These are phyloP conservation scores for Acanthamoeba triangularis DNA, from an alignment of 208 protist genomes.

Conservation along the genomic window DNA sequence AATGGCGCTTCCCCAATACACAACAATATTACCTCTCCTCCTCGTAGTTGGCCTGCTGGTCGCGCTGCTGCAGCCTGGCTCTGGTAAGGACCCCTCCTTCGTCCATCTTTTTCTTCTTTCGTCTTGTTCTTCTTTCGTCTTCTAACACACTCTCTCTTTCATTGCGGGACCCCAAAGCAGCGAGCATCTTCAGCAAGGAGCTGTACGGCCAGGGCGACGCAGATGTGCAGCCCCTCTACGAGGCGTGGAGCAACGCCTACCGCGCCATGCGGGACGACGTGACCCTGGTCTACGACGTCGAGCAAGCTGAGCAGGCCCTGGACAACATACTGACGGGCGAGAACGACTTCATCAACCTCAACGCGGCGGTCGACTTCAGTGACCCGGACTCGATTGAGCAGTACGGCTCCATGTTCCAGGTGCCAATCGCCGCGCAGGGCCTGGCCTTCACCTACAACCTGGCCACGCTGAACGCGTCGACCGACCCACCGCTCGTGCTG, in stretches of 20 bases:
- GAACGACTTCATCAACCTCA: slow-evolving; percentile 20
- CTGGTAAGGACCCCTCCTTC: too few species aligned
- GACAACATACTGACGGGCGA: neutral
- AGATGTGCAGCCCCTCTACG: neutral
- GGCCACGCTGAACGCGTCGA: neutral
- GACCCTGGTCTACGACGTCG: neutral
- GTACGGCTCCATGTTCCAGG: slow-evolving; percentile 6
- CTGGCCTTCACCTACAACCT: neutral
- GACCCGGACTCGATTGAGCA: neutral
- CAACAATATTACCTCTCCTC: too few species aligned
- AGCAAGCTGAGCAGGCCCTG: neutral
- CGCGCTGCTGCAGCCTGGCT: too few species aligned
- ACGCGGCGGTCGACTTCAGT: neutral
- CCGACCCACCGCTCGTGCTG: neutral
- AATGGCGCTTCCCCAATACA: too few species aligned
- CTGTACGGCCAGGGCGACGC: neutral
- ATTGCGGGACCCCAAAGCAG: too few species aligned
- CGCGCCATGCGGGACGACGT: neutral
- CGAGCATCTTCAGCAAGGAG: neutral
- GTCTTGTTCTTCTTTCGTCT: too few species aligned
- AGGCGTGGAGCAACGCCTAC: neutral
- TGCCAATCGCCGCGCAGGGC: neutral
- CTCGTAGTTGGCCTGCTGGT: too few species aligned
- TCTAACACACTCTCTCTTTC: too few species aligned
- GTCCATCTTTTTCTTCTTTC: too few species aligned